These are phyloP conservation scores for Vaccinium vitisidaea DNA, from an alignment of 148 eudicot genomes.

Conservation along the genomic window DNA sequence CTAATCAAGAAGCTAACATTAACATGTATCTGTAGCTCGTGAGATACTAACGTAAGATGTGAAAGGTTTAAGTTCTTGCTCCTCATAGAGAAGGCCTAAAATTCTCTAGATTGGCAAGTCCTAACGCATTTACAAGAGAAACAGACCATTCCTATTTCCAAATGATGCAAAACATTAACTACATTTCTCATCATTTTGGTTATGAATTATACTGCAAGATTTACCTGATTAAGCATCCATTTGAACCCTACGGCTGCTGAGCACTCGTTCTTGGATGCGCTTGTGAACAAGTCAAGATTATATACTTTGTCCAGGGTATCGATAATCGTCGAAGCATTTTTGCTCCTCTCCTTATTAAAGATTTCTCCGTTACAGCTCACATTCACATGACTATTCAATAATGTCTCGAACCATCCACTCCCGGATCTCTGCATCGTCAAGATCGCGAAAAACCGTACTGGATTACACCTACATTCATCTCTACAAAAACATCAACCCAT, in stretches of 20 bases:
- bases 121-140: neutral
- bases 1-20: no score
- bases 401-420: constrained; percentile 92
- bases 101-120: neutral
- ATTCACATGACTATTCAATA: constrained; percentile 68
- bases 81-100: neutral
- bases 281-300: constrained; percentile 62
- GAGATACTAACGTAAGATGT: neutral
- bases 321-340: constrained; percentile 40
- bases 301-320: constrained; percentile 54
- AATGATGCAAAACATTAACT: neutral
- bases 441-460: constrained; percentile 59
- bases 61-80: neutral
- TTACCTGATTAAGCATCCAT: constrained; percentile 92
- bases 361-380: constrained; percentile 82
- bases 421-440: constrained; percentile 89
- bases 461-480: constrained; percentile 69
- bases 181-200: neutral
- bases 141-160: neutral
- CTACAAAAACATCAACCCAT: constrained; percentile 27
- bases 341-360: constrained; percentile 50
- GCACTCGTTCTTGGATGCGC: constrained; percentile 85
- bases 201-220: neutral
- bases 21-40: no score
- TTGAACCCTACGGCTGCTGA: constrained; percentile 75